Base-by-base conservation (phyloP, 768 basidiomycete species). In the Trametes maxima region DNA sequence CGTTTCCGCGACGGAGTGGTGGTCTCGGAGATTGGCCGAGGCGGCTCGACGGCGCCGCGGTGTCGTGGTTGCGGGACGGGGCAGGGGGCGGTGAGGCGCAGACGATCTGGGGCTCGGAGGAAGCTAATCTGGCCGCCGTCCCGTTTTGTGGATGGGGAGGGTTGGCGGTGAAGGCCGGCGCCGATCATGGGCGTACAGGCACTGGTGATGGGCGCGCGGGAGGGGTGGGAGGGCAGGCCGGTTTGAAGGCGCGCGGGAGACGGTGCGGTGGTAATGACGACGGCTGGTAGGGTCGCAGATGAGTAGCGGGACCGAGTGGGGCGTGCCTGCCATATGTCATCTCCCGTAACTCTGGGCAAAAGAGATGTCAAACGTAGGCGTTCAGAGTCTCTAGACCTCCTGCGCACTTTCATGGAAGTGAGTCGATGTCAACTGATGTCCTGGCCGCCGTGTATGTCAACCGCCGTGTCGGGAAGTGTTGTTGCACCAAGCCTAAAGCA, bases 121-220 rank as follows among this genome's bases (percentile, higher is more conserved):
- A 35, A 50, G 49, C 33, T n/a, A 19, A 50, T 50, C 49, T 50
- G 7, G 45, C 12, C 10, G 19, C 19, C 45, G 45, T 13, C 8
- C 21, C 45, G 45, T 22, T 46, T 19, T 14, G 39, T 22, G 45
- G 21, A 21, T 14, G 39, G 12, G 45, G 21, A 21, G 45, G 13
- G 21, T 21, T 22, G 45, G 12, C 28, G 22, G 1, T 47, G 22
- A 13, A 14, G 6, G 21, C 25, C 37, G 51, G 51, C 51, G 51
- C 37, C 37, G 51, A 52, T 52, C 51, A 52, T 40, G 36, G 36
- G 12, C 24, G 51, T 39, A 37, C 37, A 52, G 51, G 51, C 36
- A 50, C 49, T n/a, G 8, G 28, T 8, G 17, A 17, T 25, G 17
- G 28, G 17, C 25, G 47, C 25, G 16, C 17, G 33, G 35, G 33